A percentile compares a stretch with the other conserved stretches of the same genome.
phyloP scores from a whole-genome alignment of 2,329 filamentous ascomycete genomes.

The Fusarium brachygibbosum region DNA sequence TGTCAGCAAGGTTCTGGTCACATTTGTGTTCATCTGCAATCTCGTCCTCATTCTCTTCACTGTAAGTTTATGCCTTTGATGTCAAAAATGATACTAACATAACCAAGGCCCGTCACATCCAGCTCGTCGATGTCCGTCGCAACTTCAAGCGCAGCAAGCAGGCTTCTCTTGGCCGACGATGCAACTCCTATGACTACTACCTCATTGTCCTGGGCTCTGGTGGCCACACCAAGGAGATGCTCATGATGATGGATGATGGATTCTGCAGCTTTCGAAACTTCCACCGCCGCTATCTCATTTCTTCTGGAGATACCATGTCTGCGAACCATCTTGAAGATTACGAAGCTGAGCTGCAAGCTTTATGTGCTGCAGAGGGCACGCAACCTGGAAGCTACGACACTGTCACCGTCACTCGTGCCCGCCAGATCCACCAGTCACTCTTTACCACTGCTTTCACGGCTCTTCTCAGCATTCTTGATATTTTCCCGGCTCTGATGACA shows the following conservation, averaged over 20 bases:
- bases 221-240: slow-evolving; percentile 95
- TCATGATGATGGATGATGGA: slow-evolving; percentile 79
- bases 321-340: slow-evolving; percentile 74
- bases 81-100: slow-evolving; percentile 2
- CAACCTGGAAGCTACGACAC: slow-evolving; percentile 70
- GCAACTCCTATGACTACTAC: slow-evolving; percentile 63
- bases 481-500: slow-evolving; percentile 67
- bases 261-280: slow-evolving; percentile 64
- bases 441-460: slow-evolving; percentile 78
- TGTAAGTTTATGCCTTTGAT: slow-evolving; percentile 38
- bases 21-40: slow-evolving; percentile 38
- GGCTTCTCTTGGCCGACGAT: neutral
- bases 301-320: slow-evolving; percentile 79
- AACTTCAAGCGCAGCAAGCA: slow-evolving; percentile 35
- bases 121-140: slow-evolving; percentile 45
- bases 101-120: slow-evolving; percentile 50
- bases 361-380: slow-evolving; percentile 34
- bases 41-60: slow-evolving; percentile 50
- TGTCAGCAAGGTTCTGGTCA: slow-evolving; percentile 14
- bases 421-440: slow-evolving; percentile 85
- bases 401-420: slow-evolving; percentile 79
- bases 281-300: slow-evolving; percentile 86
- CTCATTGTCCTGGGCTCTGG: slow-evolving; percentile 91
- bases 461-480: slow-evolving; percentile 73
- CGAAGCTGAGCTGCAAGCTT: slow-evolving; percentile 52